A percentile compares a stretch with the other conserved stretches of the same genome.
Conservation (phyloP, 73 alveolate species). For the Stentor coeruleus region DNA sequence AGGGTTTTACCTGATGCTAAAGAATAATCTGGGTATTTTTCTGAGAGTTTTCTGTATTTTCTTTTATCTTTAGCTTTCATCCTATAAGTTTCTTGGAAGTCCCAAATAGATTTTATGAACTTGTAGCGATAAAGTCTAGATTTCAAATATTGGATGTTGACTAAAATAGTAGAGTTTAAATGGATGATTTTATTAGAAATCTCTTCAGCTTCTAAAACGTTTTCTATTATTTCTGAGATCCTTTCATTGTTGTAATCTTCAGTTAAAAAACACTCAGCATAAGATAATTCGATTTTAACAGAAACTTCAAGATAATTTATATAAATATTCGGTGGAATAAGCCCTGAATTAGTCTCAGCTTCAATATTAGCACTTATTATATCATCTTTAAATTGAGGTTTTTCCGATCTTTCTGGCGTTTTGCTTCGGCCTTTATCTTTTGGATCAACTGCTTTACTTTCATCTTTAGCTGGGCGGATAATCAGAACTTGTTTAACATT, state of each 20-base stretch:
- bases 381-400: neutral
- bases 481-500: neutral
- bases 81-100: neutral
- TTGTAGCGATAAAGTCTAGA: neutral
- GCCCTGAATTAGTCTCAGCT: constrained; percentile 1
- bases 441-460: constrained; percentile 1
- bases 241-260: neutral
- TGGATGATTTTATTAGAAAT: neutral
- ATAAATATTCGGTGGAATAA: neutral
- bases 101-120: neutral
- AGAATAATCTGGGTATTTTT: neutral
- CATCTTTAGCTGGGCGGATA: constrained; percentile 3
- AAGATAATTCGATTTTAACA: neutral
- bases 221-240: neutral
- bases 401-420: neutral
- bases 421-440: constrained; percentile 21
- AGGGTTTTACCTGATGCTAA: constrained; percentile 19
- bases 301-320: neutral
- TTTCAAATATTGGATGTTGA: neutral
- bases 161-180: neutral
- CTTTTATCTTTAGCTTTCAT: neutral
- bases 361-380: neutral
- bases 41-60: neutral
- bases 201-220: neutral
- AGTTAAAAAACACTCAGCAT: neutral